Percentiles rank a stretch among this genome's conserved stretches.
These are phyloP conservation scores for Penicillium hordei DNA, from an alignment of 2,329 filamentous ascomycete species.

Conservation along the genomic window DNA sequence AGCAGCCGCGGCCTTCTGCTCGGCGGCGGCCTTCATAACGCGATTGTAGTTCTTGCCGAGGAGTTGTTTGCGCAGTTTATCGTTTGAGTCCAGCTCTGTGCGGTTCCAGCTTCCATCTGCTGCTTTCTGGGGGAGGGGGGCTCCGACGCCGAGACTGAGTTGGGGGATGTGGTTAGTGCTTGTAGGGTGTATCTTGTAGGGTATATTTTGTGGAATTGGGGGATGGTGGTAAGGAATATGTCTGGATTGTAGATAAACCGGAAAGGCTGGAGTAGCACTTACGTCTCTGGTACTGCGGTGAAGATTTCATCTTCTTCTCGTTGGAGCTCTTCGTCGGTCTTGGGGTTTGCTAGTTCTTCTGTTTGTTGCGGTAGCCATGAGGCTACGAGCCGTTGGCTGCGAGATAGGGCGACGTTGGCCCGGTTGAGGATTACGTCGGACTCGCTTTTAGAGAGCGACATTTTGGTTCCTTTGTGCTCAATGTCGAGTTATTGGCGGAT, in stretches of 20 bases:
- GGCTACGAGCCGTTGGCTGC: slow-evolving; percentile 54
- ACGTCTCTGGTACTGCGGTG: slow-evolving; percentile 56
- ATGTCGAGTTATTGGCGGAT: not conserved
- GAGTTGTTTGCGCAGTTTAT: slow-evolving; percentile 47
- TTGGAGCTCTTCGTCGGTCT: slow-evolving; percentile 47
- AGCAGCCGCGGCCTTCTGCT: slow-evolving; percentile 4
- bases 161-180: not conserved
- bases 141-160: slow-evolving; percentile 50
- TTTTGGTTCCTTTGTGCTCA: slow-evolving; percentile 9
- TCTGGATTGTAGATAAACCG: not conserved
- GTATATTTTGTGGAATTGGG: not conserved
- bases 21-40: slow-evolving; percentile 37
- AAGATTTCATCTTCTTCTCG: slow-evolving; percentile 57
- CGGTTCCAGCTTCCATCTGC: slow-evolving; percentile 43
- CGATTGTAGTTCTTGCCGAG: slow-evolving; percentile 46
- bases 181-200: not conserved
- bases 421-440: slow-evolving; percentile 58
- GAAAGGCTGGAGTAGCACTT: slow-evolving; percentile 16
- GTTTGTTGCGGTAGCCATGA: slow-evolving; percentile 56
- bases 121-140: slow-evolving; percentile 44
- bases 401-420: slow-evolving; percentile 54
- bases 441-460: slow-evolving; percentile 41
- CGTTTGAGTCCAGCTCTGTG: slow-evolving; percentile 44
- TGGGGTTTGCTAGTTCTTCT: slow-evolving; percentile 40
- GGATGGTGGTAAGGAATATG: not conserved